Percentiles rank a stretch among this genome's conserved stretches.
Evolutionary conservation across 495 filamentous ascomycete genomes (phyloP).

Genomic region (Penicillium cataractarum): DNA sequence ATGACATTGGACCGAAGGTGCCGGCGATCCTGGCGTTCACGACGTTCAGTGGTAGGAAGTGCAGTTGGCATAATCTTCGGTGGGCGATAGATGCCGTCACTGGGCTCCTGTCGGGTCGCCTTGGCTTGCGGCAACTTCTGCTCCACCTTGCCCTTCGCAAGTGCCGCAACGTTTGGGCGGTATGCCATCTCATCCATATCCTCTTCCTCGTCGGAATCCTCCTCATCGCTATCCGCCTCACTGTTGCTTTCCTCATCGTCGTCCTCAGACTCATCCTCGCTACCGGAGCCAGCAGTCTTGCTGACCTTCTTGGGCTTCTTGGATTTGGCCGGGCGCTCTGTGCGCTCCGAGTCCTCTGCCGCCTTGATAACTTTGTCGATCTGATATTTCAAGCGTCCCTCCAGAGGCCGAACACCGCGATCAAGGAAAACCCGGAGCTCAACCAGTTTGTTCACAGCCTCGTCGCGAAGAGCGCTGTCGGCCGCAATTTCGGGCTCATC

Average conservation of each 20-base stretch:
- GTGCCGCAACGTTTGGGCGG: conserved; percentile 66
- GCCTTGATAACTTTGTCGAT: conserved; percentile 88
- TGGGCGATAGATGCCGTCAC: conserved; percentile 75
- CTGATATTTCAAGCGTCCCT: conserved; percentile 82
- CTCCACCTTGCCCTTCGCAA: conserved; percentile 47
- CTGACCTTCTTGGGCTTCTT: conserved; percentile 32
- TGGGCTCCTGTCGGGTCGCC: conserved; percentile 28
- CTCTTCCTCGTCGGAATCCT: conserved; percentile 43
- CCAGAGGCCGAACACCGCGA: conserved; percentile 86
- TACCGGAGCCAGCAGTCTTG: conserved; percentile 25
- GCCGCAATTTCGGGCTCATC: conserved; percentile 32
- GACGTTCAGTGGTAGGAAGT: conserved; percentile 61
- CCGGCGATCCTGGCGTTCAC: conserved; percentile 52
- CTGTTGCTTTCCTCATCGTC: conserved; percentile 33
- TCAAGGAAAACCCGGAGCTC: conserved; percentile 88
- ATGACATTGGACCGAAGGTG: conserved; percentile 71
- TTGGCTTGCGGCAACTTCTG: conserved; percentile 27
- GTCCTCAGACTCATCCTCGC: conserved; percentile 33
- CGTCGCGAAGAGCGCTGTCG: conserved; percentile 47
- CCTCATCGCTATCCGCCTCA: conserved; percentile 42
- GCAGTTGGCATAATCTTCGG: conserved; percentile 79
- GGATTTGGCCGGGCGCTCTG: conserved; percentile 31
- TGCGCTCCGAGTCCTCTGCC: conserved; percentile 71
- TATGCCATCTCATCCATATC: conserved; percentile 67
- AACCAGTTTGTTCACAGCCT: conserved; percentile 79